These are phyloP conservation scores for Penicillium angulare DNA, from an alignment of 495 filamentous ascomycete genomes.

Conservation along the genomic window DNA sequence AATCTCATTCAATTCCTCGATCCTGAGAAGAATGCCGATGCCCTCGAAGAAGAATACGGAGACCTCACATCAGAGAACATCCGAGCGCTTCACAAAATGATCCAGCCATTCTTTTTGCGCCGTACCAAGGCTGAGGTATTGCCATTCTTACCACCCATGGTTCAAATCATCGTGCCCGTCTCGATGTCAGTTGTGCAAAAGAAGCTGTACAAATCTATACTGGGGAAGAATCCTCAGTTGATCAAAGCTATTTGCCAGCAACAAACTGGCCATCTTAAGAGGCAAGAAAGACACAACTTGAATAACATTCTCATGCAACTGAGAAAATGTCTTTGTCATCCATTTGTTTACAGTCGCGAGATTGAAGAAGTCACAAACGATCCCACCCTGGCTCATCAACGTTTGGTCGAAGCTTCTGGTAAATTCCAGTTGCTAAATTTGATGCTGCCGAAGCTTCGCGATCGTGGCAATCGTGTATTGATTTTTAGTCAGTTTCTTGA, in stretches of 20 bases:
- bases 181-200: conserved; percentile 91
- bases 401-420: conserved; percentile 84
- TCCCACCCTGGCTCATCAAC: conserved; percentile 59
- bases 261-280: conserved; percentile 53
- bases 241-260: conserved; percentile 79
- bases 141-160: conserved; percentile 86
- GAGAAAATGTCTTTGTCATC: conserved; percentile 91
- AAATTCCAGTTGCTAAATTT: conserved; percentile 85
- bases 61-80: conserved; percentile 78
- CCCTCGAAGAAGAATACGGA: conserved; percentile 70
- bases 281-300: conserved; percentile 69
- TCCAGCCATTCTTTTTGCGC: conserved; percentile 77
- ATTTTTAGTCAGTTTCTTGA: conserved; percentile 96
- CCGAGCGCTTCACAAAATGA: conserved; percentile 73
- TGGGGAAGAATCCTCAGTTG: conserved; percentile 83
- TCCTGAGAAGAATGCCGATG: conserved; percentile 60
- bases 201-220: conserved; percentile 90
- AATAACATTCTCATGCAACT: conserved; percentile 96
- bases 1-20: conserved; percentile 95
- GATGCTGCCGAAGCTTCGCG: conserved; percentile 86
- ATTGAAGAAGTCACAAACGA: conserved; percentile 76
- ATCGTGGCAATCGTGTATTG: conserved; percentile 86
- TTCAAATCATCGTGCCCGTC: conserved; percentile 90
- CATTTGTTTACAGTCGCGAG: conserved; percentile 83
- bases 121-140: conserved; percentile 89